Percentiles rank a stretch among this genome's conserved stretches.
These are phyloP conservation scores for Fusarium xylarioides DNA, from an alignment of 2,329 filamentous ascomycete species.

Conservation along the genomic window DNA sequence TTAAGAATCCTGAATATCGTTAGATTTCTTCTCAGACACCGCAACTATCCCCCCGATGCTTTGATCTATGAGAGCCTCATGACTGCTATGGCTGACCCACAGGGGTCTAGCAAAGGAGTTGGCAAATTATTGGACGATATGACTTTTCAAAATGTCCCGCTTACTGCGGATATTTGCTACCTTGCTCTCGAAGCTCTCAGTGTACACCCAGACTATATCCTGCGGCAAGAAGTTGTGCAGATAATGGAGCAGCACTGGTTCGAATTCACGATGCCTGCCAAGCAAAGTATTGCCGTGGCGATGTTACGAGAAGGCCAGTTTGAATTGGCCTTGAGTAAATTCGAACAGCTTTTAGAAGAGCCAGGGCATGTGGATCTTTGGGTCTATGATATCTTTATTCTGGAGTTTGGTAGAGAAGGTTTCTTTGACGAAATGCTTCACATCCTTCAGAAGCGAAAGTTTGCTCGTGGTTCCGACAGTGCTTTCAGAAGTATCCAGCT, in stretches of 20 bases:
- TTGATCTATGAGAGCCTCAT: conserved; percentile 80
- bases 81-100: conserved; percentile 71
- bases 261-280: conserved; percentile 61
- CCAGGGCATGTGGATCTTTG: conserved; percentile 69
- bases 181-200: conserved; percentile 76
- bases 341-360: conserved; percentile 72
- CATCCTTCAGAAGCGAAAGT: conserved; percentile 68
- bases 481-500: conserved; percentile 68
- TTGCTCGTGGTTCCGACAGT: conserved; percentile 47
- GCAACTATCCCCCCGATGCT: conserved; percentile 63
- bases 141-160: conserved; percentile 65
- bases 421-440: conserved; percentile 82
- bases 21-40: conserved; percentile 65
- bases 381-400: conserved; percentile 82
- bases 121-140: conserved; percentile 76
- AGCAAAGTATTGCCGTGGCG: conserved; percentile 75
- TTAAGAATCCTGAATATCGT: conserved; percentile 56
- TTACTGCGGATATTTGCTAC: conserved; percentile 75
- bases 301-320: conserved; percentile 83
- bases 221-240: conserved; percentile 75
- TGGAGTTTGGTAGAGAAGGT: conserved; percentile 73
- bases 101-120: conserved; percentile 74
- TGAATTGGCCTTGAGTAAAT: conserved; percentile 77
- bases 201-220: conserved; percentile 84
- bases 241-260: conserved; percentile 79